Evolutionary conservation across 139 green algal genomes (phyloP), one percentile per base, ranked within the genome.

Genomic region (Tetradesmus obliquus): DNA sequence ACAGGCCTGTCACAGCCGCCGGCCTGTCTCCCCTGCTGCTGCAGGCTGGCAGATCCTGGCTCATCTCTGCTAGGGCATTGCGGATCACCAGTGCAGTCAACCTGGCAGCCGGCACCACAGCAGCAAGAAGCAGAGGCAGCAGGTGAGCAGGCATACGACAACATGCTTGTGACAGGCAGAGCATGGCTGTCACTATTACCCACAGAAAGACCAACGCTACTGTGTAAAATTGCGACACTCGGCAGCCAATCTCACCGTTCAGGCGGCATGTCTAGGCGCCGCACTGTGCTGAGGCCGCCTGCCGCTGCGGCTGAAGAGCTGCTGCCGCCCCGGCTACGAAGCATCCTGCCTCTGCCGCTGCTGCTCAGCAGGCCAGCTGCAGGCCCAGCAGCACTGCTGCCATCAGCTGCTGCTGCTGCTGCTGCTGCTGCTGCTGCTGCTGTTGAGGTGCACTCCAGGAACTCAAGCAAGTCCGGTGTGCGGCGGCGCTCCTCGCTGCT

Each of bases 381-480:
- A 84, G 79, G 7, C 58, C 9, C 79, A 84, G 79, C 79, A 55
- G 45, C 79, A 84, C 10, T 24, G 17, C 66, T 76, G 15, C 57
- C 84, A 79, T 32, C 81, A 45, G 24, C 51, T 86, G 81, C 81
- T 86, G 81, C 51, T 71, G 53, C 81, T 86, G 81, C 81, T 71
- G 72, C 19, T 54, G 55, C 62, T 62, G 85, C 85, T 62, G 66
- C 45, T 81, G 45, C 17, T 22, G 66, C 12, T 58, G n/a, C 66
- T 66, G 57, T 24, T 24, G 79, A 81, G 10, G 86, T 90, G 53
- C 86, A 90, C 24, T 84, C 86, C 71, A 90, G 72, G 4, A 84
- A 24, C 86, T 90, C 86, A 2, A 90, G 86, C 8, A 90, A 20
- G 76, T 90, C 86, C 57, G 86, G 86, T 53, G 71, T 74, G 1